Conservation (phyloP, 768 basidiomycete species). For the Fibroporia radiculosa region DNA sequence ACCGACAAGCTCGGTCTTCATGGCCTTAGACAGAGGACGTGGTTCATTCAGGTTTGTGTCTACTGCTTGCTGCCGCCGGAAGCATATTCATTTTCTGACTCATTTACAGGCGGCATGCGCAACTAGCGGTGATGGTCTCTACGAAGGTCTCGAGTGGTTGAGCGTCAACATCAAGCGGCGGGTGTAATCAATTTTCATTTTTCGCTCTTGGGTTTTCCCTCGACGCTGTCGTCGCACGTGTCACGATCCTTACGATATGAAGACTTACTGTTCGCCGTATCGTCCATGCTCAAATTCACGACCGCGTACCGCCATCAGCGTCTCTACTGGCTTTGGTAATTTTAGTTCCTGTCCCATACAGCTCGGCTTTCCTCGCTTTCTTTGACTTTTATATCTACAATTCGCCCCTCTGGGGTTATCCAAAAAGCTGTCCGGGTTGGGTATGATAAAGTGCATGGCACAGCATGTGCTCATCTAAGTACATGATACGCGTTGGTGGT, state of each 20-base stretch:
- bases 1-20: conserved; percentile 99
- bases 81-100: not conserved
- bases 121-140: conserved; percentile 96
- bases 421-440: conserved; percentile 20
- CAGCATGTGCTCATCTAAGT: too few relatives aligned
- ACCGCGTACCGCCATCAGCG: conserved; percentile 9
- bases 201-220: conserved; percentile 41
- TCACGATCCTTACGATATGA: conserved; percentile 44
- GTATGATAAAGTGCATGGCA: too few relatives aligned
- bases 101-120: conserved; percentile 83
- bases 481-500: too few relatives aligned
- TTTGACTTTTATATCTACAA: conserved; percentile 13
- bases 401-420: conserved; percentile 13
- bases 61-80: not conserved
- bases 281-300: conserved; percentile 7
- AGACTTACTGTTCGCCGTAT: conserved; percentile 13
- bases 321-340: conserved; percentile 4
- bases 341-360: conserved; percentile 17
- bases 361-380: conserved; percentile 14
- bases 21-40: conserved; percentile 92
- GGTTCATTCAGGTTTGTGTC: conserved; percentile 88
- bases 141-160: conserved; percentile 98
- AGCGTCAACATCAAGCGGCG: conserved; percentile 85
- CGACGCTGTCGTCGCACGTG: conserved; percentile 30
- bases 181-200: conserved; percentile 38